Evolutionary conservation across 2,329 filamentous ascomycete genomes (phyloP), one percentile per base, ranked within the genome.

Genomic region (Lachnellula willkommii): DNA sequence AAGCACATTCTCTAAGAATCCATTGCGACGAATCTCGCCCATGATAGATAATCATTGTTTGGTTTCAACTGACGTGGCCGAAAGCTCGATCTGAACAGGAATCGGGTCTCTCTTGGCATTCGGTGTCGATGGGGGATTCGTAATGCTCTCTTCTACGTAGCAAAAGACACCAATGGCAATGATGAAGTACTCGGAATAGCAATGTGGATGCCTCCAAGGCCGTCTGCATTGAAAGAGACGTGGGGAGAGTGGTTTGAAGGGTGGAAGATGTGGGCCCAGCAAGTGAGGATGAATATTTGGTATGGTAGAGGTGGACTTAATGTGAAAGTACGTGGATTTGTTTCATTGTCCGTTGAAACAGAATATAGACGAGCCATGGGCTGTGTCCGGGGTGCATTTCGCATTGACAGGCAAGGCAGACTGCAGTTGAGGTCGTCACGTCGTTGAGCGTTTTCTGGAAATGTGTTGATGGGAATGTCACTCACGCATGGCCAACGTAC

Each of bases 101-200:
- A 60, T 51, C 54, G 60, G 17, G 60, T 66, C 4, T 67, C 65
- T 37, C 55, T 68, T 20, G 78, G 76, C 2, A 80, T 87, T 1
- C 80, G 88, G 52, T 88, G 86, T 71, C 75, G 75, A 60, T 89
- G 86, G 82, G 85, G 87, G 26, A 87, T 90, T 68, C 77, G 79
- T 52, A 83, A 87, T 66, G 84, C 80, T 52, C 78, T 88, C 39
- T 88, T 89, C 72, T 81, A 87, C 62, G 83, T 89, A 56, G 84
- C 84, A 9, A 87, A 84, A 70, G 82, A 87, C 63, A 72, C 76
- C 22, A 59, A 60, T 35, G 56, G 62, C 32, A 71, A 66, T 50
- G 72, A 75, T 42, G 78, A 79, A 55, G 78, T 89, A 37, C 77
- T 89, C 28, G 87, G 87, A 9, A 83, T 88, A 24, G 82, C 85